Evolutionary conservation across 2,329 filamentous ascomycete species (phyloP).

Genomic region (Mycogone perniciosa): DNA sequence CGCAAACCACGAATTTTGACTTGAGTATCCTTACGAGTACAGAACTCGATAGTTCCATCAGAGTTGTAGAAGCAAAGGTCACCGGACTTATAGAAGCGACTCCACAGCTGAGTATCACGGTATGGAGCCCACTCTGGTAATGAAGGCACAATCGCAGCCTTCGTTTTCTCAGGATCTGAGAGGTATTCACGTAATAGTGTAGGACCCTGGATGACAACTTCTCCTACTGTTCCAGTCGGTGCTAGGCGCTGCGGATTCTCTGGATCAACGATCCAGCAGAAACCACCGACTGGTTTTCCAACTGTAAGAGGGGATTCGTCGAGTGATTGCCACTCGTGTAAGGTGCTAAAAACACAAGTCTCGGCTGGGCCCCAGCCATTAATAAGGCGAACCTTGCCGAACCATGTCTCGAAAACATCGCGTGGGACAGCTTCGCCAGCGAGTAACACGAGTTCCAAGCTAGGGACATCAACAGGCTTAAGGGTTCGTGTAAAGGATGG

Average conservation of each 20-base stretch:
- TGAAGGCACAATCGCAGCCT: background rate
- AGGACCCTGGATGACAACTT: background rate
- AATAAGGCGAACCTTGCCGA: slow-evolving; percentile 6
- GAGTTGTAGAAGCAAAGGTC: slow-evolving; percentile 36
- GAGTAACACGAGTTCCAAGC: slow-evolving; percentile 3
- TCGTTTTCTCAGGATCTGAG: background rate
- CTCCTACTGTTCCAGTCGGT: background rate
- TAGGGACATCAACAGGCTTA: background rate
- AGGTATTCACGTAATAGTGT: background rate
- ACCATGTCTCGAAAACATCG: slow-evolving; percentile 7
- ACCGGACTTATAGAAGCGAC: slow-evolving; percentile 36
- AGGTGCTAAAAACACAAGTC: background rate
- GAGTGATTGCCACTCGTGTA: too few species aligned
- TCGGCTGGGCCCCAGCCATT: slow-evolving; percentile 15
- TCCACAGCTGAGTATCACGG: background rate
- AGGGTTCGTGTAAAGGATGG: background rate
- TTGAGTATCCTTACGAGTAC: slow-evolving; percentile 1
- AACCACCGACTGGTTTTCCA: background rate
- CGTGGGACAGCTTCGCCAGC: slow-evolving; percentile 8
- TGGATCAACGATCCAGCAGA: slow-evolving; percentile 5
- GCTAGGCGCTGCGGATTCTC: background rate
- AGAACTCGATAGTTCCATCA: slow-evolving; percentile 1
- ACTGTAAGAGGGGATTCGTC: too few species aligned
- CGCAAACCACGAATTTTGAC: slow-evolving; percentile 3
- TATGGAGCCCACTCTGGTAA: slow-evolving; percentile 26